These are phyloP conservation scores for Colletotrichum horii DNA, from an alignment of 2,329 filamentous ascomycete genomes.

Conservation along the genomic window DNA sequence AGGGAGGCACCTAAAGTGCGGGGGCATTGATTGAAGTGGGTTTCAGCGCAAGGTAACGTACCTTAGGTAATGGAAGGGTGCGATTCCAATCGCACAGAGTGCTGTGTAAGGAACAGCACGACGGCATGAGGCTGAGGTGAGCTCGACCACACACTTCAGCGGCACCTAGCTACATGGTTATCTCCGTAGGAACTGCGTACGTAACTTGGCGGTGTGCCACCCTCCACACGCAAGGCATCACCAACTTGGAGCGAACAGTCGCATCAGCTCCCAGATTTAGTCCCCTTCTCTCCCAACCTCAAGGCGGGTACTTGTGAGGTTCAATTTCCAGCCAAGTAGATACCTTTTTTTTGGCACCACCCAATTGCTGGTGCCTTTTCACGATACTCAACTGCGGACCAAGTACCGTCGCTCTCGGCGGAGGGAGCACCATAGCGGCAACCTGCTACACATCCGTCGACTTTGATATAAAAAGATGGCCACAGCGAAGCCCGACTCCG, in stretches of 20 bases:
- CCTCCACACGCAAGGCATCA: neutral
- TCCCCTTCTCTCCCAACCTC: neutral
- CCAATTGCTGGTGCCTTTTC: neutral
- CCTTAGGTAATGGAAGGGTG: too few species aligned
- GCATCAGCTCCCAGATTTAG: neutral
- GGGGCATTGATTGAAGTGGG: neutral
- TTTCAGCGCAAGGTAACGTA: neutral
- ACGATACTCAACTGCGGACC: neutral
- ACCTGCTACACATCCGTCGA: neutral
- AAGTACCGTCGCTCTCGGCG: neutral
- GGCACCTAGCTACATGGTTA: too few species aligned
- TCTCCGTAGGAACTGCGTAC: too few species aligned
- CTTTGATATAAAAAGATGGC: neutral
- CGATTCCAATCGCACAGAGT: neutral
- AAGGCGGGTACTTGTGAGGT: neutral
- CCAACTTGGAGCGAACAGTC: neutral
- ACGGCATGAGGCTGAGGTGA: too few species aligned
- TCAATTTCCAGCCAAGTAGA: neutral
- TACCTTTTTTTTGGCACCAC: neutral
- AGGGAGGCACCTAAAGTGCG: too few species aligned
- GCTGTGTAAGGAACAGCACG: too few species aligned
- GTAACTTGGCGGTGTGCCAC: neutral
- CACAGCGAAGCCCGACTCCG: neutral
- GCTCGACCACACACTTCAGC: too few species aligned
- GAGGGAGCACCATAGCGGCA: neutral